Percentiles rank a stretch among this genome's conserved stretches.
phyloP scores from a whole-genome alignment of 2,329 filamentous ascomycete genomes.

The Penicillium sp. region DNA sequence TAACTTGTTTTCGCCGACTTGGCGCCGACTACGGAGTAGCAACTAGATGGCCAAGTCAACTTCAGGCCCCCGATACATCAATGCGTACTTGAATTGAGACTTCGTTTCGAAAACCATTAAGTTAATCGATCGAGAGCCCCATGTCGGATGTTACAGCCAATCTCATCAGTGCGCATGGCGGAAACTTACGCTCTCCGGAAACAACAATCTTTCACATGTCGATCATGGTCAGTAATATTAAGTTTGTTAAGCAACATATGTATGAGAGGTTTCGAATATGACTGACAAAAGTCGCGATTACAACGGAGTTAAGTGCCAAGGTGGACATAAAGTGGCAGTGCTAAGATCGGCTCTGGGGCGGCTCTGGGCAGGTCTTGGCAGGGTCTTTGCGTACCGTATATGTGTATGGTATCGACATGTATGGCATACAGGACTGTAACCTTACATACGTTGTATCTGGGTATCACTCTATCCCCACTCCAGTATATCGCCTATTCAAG shows the following conservation, averaged over 20 bases:
- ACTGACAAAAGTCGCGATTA: not conserved
- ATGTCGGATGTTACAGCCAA: constrained; percentile 3
- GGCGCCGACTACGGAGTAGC: too few species aligned
- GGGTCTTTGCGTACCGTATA: too few species aligned
- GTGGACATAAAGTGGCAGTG: not conserved
- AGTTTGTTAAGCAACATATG: too few species aligned
- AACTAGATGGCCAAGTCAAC: too few species aligned
- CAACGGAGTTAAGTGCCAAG: not conserved
- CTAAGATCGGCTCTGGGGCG: not conserved
- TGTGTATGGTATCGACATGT: not conserved
- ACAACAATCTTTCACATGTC: not conserved
- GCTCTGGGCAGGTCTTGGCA: not conserved
- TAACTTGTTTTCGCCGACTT: too few species aligned
- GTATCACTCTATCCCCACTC: too few species aligned
- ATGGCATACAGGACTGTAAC: not conserved
- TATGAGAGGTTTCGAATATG: not conserved
- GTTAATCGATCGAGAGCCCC: not conserved
- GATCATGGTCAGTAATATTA: not conserved
- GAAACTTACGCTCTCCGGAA: not conserved
- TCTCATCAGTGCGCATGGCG: not conserved
- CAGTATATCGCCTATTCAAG: too few species aligned
- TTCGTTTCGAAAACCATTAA: too few species aligned
- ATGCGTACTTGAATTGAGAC: too few species aligned
- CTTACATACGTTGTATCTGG: not conserved
- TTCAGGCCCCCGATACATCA: too few species aligned